phyloP scores from a whole-genome alignment of 2,329 filamentous ascomycete genomes.

The Tetracladium maxilliforme region DNA sequence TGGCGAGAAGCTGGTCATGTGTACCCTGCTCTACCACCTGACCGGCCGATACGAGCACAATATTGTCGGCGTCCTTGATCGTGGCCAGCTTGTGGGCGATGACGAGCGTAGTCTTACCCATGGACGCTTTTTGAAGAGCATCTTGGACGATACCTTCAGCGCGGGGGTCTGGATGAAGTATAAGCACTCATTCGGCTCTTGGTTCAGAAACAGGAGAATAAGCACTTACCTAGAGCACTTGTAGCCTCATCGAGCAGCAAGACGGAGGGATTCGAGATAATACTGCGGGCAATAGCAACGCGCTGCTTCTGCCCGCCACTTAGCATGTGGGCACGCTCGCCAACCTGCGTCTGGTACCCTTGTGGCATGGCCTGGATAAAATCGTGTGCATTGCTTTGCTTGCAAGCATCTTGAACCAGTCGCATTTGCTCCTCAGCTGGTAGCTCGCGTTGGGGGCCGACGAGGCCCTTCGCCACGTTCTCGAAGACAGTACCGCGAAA shows the following conservation, averaged over 20 bases:
- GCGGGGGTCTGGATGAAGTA: conserved; percentile 47
- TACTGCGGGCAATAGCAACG: conserved; percentile 81
- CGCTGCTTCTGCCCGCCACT: conserved; percentile 95
- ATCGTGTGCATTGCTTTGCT: conserved; percentile 34
- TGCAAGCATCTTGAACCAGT: conserved; percentile 31
- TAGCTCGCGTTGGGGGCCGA: conserved; percentile 40
- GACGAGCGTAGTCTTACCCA: conserved; percentile 84
- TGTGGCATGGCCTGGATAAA: conserved; percentile 33
- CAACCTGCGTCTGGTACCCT: conserved; percentile 66
- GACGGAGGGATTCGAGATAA: conserved; percentile 88
- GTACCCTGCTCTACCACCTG: conserved; percentile 64
- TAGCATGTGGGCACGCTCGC: conserved; percentile 81
- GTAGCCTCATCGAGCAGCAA: conserved; percentile 91
- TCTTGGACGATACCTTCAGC: conserved; percentile 91
- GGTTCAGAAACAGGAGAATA: too few relatives aligned
- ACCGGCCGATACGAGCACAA: conserved; percentile 93
- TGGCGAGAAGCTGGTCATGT: conserved; percentile 58
- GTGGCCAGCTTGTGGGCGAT: conserved; percentile 94
- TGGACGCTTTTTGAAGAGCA: conserved; percentile 72
- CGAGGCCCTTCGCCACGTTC: conserved; percentile 82
- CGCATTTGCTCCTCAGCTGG: conserved; percentile 25
- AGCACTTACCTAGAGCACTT: conserved; percentile 81
- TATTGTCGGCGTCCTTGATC: conserved; percentile 88
- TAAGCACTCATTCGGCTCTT: too few relatives aligned
- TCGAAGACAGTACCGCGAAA: conserved; percentile 32